These are phyloP conservation scores for Colletotrichum sansevieriae DNA, from an alignment of 2,329 filamentous ascomycete genomes.

Conservation along the genomic window DNA sequence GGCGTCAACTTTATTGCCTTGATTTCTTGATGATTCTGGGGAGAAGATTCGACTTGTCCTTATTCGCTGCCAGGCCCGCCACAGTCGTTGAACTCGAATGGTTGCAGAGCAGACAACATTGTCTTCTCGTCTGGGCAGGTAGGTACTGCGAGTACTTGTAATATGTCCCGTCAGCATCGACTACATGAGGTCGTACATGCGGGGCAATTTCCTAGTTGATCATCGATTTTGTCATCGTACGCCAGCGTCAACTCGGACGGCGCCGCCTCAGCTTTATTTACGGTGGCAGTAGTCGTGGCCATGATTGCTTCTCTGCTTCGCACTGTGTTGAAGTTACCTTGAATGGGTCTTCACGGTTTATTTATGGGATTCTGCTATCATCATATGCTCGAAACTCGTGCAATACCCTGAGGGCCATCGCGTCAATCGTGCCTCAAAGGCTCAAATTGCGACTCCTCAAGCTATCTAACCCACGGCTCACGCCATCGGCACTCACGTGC, in stretches of 20 bases:
- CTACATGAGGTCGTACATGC: no score
- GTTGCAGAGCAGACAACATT: constrained; percentile 47
- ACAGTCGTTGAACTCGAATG: constrained; percentile 50
- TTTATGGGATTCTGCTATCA: no score
- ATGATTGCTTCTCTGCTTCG: constrained; percentile 61
- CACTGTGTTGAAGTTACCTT: no score
- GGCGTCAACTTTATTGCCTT: constrained; percentile 41
- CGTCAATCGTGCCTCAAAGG: no score
- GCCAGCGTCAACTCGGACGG: constrained; percentile 27
- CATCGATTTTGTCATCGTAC: constrained; percentile 28
- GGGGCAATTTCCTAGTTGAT: background rate
- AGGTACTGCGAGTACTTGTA: constrained; percentile 50
- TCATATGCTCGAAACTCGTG: no score
- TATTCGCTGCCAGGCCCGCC: constrained; percentile 49
- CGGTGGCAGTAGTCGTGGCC: constrained; percentile 90
- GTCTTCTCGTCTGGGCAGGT: no score
- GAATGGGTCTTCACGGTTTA: no score
- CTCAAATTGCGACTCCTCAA: no score
- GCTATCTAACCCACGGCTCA: no score
- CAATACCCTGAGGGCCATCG: no score
- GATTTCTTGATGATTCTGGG: constrained; percentile 27
- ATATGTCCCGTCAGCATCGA: constrained; percentile 32
- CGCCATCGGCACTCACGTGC: no score
- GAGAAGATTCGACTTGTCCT: constrained; percentile 48
- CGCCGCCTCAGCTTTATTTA: constrained; percentile 46